Evolutionary conservation across 2,329 filamentous ascomycete species (phyloP).

Genomic region (Phyllosticta citriasiana): DNA sequence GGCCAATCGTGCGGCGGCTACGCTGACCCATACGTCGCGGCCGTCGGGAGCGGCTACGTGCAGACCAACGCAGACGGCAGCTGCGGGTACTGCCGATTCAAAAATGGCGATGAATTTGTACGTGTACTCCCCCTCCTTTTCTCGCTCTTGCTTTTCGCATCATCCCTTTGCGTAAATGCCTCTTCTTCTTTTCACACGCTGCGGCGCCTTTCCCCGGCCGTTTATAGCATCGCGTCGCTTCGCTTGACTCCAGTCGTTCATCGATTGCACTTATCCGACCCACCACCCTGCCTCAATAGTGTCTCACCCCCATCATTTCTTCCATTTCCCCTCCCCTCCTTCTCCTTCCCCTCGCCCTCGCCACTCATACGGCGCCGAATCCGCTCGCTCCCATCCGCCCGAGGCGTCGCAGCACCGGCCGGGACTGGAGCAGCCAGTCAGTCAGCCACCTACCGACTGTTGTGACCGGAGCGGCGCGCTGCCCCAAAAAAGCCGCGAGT

Average conservation of each 20-base stretch:
- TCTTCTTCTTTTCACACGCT: background rate
- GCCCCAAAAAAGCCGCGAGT: background rate
- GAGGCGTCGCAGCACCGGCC: background rate
- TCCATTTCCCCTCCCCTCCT: too few species aligned
- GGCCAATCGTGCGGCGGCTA: slow-evolving; percentile 54
- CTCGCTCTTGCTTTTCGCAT: background rate
- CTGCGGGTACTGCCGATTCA: slow-evolving; percentile 57
- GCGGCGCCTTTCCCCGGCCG: background rate
- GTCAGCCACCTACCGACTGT: too few species aligned
- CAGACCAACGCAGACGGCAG: slow-evolving; percentile 43
- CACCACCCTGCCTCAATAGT: too few species aligned
- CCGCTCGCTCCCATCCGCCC: background rate
- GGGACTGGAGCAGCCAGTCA: too few species aligned
- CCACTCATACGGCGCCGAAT: background rate
- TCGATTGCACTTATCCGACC: background rate
- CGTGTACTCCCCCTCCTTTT: background rate
- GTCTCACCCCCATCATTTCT: too few species aligned
- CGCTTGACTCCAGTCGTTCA: background rate
- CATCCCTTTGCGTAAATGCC: too few species aligned
- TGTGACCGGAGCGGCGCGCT: background rate
- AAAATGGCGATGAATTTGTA: slow-evolving; percentile 48
- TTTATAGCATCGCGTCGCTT: background rate
- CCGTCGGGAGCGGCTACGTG: slow-evolving; percentile 50
- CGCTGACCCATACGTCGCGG: slow-evolving; percentile 40
- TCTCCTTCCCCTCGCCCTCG: background rate